Evolutionary conservation across 345 rosid genomes (phyloP).

Genomic region (Citrus trifoliata): DNA sequence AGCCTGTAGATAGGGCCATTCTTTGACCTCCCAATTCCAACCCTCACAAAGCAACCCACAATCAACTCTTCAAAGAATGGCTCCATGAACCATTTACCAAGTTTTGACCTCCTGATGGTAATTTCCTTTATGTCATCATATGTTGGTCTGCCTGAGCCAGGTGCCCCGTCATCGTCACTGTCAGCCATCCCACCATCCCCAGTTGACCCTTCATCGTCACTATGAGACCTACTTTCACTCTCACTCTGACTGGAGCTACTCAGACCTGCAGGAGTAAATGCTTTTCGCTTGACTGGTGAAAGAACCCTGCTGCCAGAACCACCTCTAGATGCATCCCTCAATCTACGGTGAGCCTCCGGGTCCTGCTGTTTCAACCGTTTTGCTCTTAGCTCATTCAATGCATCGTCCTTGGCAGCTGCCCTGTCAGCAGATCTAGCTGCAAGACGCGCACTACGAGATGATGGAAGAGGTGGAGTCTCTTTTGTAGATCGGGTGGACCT

Average conservation of each 20-base stretch:
- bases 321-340: constrained; percentile 75
- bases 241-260: constrained; percentile 92
- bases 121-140: constrained; percentile 85
- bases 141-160: constrained; percentile 55
- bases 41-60: constrained; percentile 92
- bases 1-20: constrained; percentile 79
- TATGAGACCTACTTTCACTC: constrained; percentile 74
- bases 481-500: constrained; percentile 55
- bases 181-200: constrained; percentile 84
- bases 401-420: constrained; percentile 93
- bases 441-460: constrained; percentile 70
- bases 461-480: constrained; percentile 57
- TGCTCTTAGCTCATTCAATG: constrained; percentile 83
- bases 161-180: constrained; percentile 83
- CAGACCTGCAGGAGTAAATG: constrained; percentile 52
- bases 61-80: constrained; percentile 98
- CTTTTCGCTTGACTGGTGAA: constrained; percentile 68
- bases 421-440: constrained; percentile 94
- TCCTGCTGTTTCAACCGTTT: constrained; percentile 93
- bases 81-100: constrained; percentile 96
- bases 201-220: constrained; percentile 86
- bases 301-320: constrained; percentile 55
- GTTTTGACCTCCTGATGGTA: constrained; percentile 86
- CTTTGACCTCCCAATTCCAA: constrained; percentile 88
- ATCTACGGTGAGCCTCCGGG: constrained; percentile 71